Evolutionary conservation across 176 grass and related monocot genomes (phyloP).

Genomic region (Echinochloa phyllopogon): DNA sequence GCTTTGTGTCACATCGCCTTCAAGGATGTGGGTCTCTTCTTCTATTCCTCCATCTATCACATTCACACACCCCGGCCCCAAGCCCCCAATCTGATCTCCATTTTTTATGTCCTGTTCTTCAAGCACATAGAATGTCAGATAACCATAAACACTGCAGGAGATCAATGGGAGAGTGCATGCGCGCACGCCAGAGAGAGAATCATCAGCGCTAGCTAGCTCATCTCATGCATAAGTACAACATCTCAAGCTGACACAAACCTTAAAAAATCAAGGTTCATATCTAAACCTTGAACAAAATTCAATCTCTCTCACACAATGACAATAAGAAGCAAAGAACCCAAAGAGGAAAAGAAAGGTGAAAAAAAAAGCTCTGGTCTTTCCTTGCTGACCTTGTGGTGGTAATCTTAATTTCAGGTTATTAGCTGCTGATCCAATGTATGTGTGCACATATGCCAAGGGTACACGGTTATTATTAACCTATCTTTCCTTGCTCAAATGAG

Average conservation of each 20-base stretch:
- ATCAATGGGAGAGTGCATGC: neutral
- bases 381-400: constrained; percentile 43
- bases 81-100: neutral
- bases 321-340: constrained; percentile 29
- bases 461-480: constrained; percentile 32
- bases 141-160: constrained; percentile 36
- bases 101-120: constrained; percentile 21
- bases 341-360: constrained; percentile 32
- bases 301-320: constrained; percentile 51
- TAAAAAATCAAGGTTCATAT: constrained; percentile 65
- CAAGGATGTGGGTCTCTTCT: constrained; percentile 43
- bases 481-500: constrained; percentile 64
- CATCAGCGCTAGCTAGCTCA: neutral
- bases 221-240: constrained; percentile 47
- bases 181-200: constrained; percentile 8
- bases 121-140: constrained; percentile 55
- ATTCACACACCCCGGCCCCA: constrained; percentile 2
- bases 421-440: constrained; percentile 44
- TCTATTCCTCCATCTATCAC: constrained; percentile 33
- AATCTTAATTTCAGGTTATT: constrained; percentile 48
- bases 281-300: constrained; percentile 66
- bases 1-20: constrained; percentile 68
- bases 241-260: constrained; percentile 51
- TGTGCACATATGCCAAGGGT: constrained; percentile 47
- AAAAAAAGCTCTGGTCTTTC: constrained; percentile 45